Base-by-base conservation (phyloP, 2,329 filamentous ascomycete species). In the Pseudogymnoascus sp. region DNA sequence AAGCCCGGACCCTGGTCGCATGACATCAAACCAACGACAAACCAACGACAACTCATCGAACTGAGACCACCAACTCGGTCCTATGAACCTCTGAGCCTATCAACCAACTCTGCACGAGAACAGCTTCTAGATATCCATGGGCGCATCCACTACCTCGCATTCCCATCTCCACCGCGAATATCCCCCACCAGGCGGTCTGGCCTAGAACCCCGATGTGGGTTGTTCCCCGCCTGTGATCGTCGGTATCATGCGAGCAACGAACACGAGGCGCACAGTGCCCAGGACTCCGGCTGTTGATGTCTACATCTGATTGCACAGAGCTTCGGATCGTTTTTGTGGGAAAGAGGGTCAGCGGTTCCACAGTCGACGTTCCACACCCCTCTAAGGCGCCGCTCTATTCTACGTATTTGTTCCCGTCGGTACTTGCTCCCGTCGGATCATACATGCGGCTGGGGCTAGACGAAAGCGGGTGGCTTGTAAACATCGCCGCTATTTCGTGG, bases 191-290 rank as follows among this genome's bases (percentile, higher is more conserved):
- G 25, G 15, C 2, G 6, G 11, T 53, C 47, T 53, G 47, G 47
- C 47, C 28, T 35, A 35, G 47, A 53, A 35, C 28, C 47, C 47
- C 28, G 6, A 53, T 33, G n/a, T 53, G 47, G 28, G 8, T 11
- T 53, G 28, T 53, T 20, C 47, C 47, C 47, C 47, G 47, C 47
- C 28, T 15, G 47, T 53, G 47, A 53, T 53, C 47, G 47, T 33
- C 47, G 9, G 47, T 53, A 53, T 53, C 47, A 53, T 53, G 47
- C 28, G 47, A 53, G 28, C 28, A n/a, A 20, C 14, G 28, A 53
- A 53, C 47, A 53, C 47, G 47, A 53, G 28, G 47, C 28, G n/a
- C 28, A 53, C 11, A 33, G 12, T 33, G 1, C 6, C 28, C n/a
- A 14, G 11, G 22, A 33, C 15, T 20, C 33, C 28, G 33, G 28